Evolutionary conservation across 2,329 filamentous ascomycete genomes (phyloP).

Genomic region (Cephalotrichum gorgonifer): DNA sequence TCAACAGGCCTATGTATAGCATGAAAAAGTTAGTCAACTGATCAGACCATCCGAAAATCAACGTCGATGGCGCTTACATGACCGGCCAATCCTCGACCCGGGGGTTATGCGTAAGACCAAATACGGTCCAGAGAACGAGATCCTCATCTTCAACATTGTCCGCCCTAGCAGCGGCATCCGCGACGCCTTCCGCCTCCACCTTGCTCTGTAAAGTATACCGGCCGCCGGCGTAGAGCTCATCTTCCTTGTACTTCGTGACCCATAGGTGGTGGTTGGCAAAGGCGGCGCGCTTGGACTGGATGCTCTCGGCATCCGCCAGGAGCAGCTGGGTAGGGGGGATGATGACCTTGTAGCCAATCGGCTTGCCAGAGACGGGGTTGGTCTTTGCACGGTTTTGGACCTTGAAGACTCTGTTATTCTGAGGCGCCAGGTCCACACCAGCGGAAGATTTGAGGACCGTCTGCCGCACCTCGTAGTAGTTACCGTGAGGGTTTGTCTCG

Average conservation of each 20-base stretch:
- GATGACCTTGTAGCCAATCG: slow-evolving; percentile 38
- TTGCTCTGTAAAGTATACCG: slow-evolving; percentile 40
- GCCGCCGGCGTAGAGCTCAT: slow-evolving; percentile 38
- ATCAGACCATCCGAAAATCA: too few relatives aligned
- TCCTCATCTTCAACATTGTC: slow-evolving; percentile 8
- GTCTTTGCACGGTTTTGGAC: slow-evolving; percentile 33
- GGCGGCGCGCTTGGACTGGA: slow-evolving; percentile 28
- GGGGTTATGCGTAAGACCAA: slow-evolving; percentile 37
- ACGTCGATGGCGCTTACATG: slow-evolving; percentile 27
- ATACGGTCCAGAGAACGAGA: slow-evolving; percentile 33
- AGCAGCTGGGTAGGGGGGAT: slow-evolving; percentile 34
- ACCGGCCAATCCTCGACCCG: slow-evolving; percentile 39
- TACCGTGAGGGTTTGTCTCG: slow-evolving; percentile 49
- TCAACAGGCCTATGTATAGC: slow-evolving; percentile 29
- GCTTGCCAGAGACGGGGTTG: slow-evolving; percentile 37
- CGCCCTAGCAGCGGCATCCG: slow-evolving; percentile 31
- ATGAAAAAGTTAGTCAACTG: slow-evolving; percentile 1
- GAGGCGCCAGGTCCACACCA: slow-evolving; percentile 41
- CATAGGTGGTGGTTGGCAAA: slow-evolving; percentile 36
- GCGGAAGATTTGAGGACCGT: slow-evolving; percentile 31
- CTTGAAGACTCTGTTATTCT: slow-evolving; percentile 37
- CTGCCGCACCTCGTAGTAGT: slow-evolving; percentile 47
- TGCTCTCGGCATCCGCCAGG: slow-evolving; percentile 33
- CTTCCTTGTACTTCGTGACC: slow-evolving; percentile 38
- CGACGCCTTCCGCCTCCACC: slow-evolving; percentile 29